Conservation (phyloP, 331 rosid genomes). For the Pyrus hybrid region DNA sequence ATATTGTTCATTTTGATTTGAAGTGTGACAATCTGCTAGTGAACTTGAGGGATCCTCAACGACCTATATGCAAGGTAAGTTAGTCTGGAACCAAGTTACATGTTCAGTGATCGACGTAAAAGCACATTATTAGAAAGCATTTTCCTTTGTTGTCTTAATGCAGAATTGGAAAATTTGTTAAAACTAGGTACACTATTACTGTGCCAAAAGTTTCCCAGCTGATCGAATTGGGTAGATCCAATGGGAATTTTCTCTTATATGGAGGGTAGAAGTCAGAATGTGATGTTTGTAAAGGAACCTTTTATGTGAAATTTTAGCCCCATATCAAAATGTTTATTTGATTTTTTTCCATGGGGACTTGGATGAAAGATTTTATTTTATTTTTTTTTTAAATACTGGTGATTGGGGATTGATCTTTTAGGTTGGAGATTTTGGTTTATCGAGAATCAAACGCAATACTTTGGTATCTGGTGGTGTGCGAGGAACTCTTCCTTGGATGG, state of each 20-base stretch:
- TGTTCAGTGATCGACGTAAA: not conserved
- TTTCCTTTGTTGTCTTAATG: not conserved
- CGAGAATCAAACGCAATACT: not conserved
- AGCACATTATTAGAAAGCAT: not conserved
- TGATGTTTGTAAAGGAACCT: not conserved
- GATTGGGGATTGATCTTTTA: not conserved
- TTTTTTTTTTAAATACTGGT: not conserved
- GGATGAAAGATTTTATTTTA: not conserved
- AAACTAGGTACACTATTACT: not conserved
- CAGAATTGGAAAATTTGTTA: not conserved
- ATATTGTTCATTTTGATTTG: slow-evolving; percentile 67
- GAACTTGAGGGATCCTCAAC: slow-evolving; percentile 61
- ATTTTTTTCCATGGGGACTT: not conserved
- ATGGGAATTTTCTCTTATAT: not conserved
- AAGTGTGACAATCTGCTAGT: slow-evolving; percentile 71
- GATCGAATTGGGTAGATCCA: not conserved
- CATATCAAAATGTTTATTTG: not conserved
- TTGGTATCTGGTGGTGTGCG: not conserved
- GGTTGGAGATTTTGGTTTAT: not conserved
- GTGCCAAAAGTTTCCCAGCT: not conserved
- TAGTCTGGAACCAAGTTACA: not conserved
- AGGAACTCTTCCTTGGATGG: not conserved
- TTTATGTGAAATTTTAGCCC: not conserved
- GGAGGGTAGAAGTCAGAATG: not conserved
- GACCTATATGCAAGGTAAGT: slow-evolving; percentile 74